Percentiles rank a stretch among this genome's conserved stretches.
phyloP scores from a whole-genome alignment of 2,329 filamentous ascomycete species.

The Claviceps citrina region DNA sequence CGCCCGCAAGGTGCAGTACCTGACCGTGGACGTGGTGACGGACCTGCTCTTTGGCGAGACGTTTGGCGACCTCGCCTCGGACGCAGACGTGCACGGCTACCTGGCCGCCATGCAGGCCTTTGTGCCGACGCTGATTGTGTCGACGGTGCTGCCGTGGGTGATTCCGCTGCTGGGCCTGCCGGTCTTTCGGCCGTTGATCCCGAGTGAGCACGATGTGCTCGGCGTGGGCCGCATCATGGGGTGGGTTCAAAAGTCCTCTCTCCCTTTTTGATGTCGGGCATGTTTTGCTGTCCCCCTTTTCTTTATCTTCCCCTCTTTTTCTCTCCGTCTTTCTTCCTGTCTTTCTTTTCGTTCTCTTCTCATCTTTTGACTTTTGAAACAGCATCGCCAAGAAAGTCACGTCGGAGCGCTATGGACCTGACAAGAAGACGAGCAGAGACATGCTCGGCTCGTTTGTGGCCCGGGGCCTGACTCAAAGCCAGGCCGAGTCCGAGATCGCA shows the following conservation, averaged over 20 bases:
- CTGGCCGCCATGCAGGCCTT: constrained; percentile 24
- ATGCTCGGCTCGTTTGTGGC: constrained; percentile 34
- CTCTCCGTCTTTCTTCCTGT: background rate
- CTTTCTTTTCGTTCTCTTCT: no score
- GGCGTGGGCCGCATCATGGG: constrained; percentile 28
- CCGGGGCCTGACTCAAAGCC: constrained; percentile 22
- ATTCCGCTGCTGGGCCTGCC: constrained; percentile 23
- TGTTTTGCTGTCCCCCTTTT: background rate
- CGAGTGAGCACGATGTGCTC: constrained; percentile 22
- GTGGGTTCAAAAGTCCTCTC: no score
- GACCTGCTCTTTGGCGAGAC: constrained; percentile 34
- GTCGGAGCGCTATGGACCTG: constrained; percentile 27
- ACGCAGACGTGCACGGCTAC: constrained; percentile 33
- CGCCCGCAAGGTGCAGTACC: constrained; percentile 33
- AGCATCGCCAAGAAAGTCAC: constrained; percentile 30
- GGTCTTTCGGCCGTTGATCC: constrained; percentile 25
- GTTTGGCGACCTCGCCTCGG: constrained; percentile 33
- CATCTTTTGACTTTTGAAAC: no score
- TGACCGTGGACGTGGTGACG: constrained; percentile 41
- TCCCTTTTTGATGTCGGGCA: no score
- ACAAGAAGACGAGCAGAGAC: constrained; percentile 28
- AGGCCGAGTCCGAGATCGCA: constrained; percentile 29
- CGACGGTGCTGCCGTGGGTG: constrained; percentile 9
- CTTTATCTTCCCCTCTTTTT: background rate
- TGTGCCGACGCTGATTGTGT: constrained; percentile 11